Conservation (phyloP, 225 moss, liverwort and hornwort genomes). For the Lunularia cruciata region DNA sequence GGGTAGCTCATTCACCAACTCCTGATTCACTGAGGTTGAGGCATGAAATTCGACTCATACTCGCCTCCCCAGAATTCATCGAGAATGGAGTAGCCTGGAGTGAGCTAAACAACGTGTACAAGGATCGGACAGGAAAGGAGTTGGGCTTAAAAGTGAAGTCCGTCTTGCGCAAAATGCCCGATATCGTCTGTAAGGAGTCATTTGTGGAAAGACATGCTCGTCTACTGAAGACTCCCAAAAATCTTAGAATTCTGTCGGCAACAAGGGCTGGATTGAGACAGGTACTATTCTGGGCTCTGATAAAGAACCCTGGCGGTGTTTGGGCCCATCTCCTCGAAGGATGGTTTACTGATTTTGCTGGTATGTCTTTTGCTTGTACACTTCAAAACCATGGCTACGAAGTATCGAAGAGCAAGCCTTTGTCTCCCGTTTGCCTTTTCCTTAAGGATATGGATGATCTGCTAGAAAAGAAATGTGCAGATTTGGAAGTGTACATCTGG, state of each 20-base stretch:
- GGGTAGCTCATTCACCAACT: constrained; percentile 36
- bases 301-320: constrained; percentile 71
- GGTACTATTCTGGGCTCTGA: constrained; percentile 69
- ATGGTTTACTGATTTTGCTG: constrained; percentile 77
- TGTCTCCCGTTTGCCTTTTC: constrained; percentile 54
- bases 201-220: constrained; percentile 18
- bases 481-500: constrained; percentile 56
- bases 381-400: constrained; percentile 74
- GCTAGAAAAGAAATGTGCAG: constrained; percentile 34
- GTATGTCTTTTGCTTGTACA: constrained; percentile 59
- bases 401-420: constrained; percentile 45
- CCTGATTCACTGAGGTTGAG: constrained; percentile 37
- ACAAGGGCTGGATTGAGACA: constrained; percentile 65
- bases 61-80: constrained; percentile 38
- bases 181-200: constrained; percentile 52
- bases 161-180: constrained; percentile 60
- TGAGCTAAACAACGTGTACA: constrained; percentile 43
- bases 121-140: constrained; percentile 42
- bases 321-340: constrained; percentile 86
- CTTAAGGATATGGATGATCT: constrained; percentile 76
- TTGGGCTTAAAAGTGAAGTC: constrained; percentile 51
- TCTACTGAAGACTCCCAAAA: constrained; percentile 46
- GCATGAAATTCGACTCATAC: constrained; percentile 48
- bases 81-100: constrained; percentile 39
- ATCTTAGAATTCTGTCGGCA: constrained; percentile 64